Base-by-base conservation (phyloP, 306 rosid genomes). In the Morella rubra region DNA sequence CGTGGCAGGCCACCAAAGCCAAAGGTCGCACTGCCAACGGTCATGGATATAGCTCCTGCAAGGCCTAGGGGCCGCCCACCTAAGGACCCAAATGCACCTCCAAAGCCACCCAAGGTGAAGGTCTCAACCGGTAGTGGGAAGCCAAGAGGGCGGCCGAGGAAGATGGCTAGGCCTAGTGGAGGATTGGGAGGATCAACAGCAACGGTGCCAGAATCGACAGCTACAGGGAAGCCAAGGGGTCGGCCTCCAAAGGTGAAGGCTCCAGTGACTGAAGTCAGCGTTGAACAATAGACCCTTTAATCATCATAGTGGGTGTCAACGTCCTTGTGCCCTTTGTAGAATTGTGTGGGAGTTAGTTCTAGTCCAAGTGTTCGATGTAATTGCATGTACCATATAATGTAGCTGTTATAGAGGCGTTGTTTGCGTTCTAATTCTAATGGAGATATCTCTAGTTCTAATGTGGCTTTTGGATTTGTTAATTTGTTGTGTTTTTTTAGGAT, bases 191-290 rank as follows among this genome's bases (percentile, higher is more conserved):
- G 70, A 50, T 12, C 75, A 0, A 22, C 12, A 41, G 11, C 76
- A 0, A 41, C 80, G 1, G 45, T 6, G 12, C 8, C 54, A 0
- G 71, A 44, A 3, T 19, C 60, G 0, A 59, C 1, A 14, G 69
- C 85, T 20, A 71, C 79, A 1, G 93, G 87, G 11, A 87, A 82
- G 89, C 90, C 89, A 0, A 83, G 97, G 66, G 97, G 98, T 12
- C 83, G 98, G 73, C 98, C 98, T 59, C 97, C 96, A 0, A 91
- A 93, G 87, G 87, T 40, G 84, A 93, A 91, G 87, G 72, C 86
- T 76, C 70, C 85, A 40, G 61, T 86, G 81, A 77, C 88, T 9
- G 93, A 87, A 86, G 92, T 90, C 56, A 85, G 92, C 74, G 91
- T 90, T 79, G 77, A 83, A 77, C 79, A 85, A 55, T 90, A 86